Conservation (phyloP, 2,329 filamentous ascomycete species). For the Lecanicillium sp. region DNA sequence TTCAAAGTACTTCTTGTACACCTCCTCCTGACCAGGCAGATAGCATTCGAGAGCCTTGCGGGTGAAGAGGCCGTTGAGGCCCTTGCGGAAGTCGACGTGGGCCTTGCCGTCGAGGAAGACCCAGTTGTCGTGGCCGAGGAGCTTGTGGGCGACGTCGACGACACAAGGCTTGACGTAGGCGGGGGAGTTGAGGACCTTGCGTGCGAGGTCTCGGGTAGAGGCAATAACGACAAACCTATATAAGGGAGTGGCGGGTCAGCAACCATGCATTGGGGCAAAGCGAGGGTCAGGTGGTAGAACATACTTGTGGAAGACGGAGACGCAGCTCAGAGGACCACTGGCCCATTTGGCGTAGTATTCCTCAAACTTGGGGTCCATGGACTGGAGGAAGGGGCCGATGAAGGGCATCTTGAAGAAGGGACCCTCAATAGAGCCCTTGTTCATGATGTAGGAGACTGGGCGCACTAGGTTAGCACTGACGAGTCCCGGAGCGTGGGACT, state of each 20-base stretch:
- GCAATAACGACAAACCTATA: slow-evolving; percentile 91
- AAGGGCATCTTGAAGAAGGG: slow-evolving; percentile 73
- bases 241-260: neutral
- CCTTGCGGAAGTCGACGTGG: slow-evolving; percentile 96
- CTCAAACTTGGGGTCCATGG: slow-evolving; percentile 83
- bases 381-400: slow-evolving; percentile 93
- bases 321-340: slow-evolving; percentile 87
- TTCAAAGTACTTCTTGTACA: slow-evolving; percentile 82
- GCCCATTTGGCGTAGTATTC: slow-evolving; percentile 90
- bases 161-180: slow-evolving; percentile 90
- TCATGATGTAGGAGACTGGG: slow-evolving; percentile 64
- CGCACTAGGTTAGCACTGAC: slow-evolving; percentile 13
- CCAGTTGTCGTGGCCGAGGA: slow-evolving; percentile 88
- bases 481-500: neutral
- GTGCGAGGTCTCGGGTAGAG: slow-evolving; percentile 86
- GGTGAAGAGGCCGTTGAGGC: slow-evolving; percentile 89
- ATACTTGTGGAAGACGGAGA: slow-evolving; percentile 98
- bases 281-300: slow-evolving; percentile 16
- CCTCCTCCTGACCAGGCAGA: slow-evolving; percentile 84
- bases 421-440: slow-evolving; percentile 70
- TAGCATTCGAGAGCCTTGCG: slow-evolving; percentile 81
- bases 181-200: slow-evolving; percentile 95
- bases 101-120: slow-evolving; percentile 93
- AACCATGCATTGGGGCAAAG: neutral
- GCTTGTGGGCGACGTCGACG: slow-evolving; percentile 88